A percentile compares a stretch with the other conserved stretches of the same genome.
These are phyloP conservation scores for Pseudogymnoascus sp. DNA, from an alignment of 2,329 filamentous ascomycete genomes.

Conservation along the genomic window DNA sequence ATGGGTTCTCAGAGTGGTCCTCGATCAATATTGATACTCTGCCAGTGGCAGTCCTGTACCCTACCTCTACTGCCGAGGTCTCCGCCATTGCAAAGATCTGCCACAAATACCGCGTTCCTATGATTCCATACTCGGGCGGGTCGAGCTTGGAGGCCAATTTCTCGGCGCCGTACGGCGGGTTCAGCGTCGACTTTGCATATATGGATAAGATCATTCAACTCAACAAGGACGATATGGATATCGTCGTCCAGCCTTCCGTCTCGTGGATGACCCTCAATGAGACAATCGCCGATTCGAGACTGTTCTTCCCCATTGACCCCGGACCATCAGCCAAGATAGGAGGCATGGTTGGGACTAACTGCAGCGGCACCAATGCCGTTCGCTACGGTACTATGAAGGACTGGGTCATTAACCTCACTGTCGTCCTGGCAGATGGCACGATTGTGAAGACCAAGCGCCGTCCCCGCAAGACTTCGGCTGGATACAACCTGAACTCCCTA, in stretches of 20 bases:
- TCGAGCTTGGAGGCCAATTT: slow-evolving; percentile 86
- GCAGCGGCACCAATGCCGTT: slow-evolving; percentile 70
- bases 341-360: slow-evolving; percentile 75
- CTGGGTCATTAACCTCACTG: slow-evolving; percentile 75
- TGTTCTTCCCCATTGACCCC: slow-evolving; percentile 89
- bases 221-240: slow-evolving; percentile 82
- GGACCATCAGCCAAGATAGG: slow-evolving; percentile 63
- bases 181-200: slow-evolving; percentile 79
- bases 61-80: slow-evolving; percentile 51
- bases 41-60: slow-evolving; percentile 57
- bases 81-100: slow-evolving; percentile 58
- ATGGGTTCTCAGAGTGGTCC: slow-evolving; percentile 63
- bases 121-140: slow-evolving; percentile 78
- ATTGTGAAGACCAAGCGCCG: slow-evolving; percentile 70
- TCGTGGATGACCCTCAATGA: slow-evolving; percentile 89
- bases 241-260: slow-evolving; percentile 84
- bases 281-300: slow-evolving; percentile 56
- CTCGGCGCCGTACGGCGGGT: slow-evolving; percentile 73
- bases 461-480: slow-evolving; percentile 73
- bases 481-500: slow-evolving; percentile 72
- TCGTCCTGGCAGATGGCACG: slow-evolving; percentile 69
- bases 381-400: slow-evolving; percentile 82
- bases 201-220: slow-evolving; percentile 79
- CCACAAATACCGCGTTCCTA: slow-evolving; percentile 68
- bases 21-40: slow-evolving; percentile 50